Percentiles rank a stretch among this genome's conserved stretches.
Conservation (phyloP, 1,139 yeast genomes). For the Magnusiomyces ingens region DNA sequence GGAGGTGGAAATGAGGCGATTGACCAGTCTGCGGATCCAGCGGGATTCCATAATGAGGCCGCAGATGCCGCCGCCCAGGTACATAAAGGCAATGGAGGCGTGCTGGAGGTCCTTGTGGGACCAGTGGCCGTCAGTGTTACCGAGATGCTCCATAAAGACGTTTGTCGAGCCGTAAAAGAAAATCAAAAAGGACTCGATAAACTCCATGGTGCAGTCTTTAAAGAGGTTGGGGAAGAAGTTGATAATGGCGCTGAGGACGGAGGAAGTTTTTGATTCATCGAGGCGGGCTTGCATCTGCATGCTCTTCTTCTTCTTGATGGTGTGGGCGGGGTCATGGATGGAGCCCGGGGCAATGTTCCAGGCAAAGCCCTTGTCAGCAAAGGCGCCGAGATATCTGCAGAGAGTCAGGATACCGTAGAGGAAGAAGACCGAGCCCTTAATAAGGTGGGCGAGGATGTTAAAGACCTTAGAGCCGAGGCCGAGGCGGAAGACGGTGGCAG, state of each 20-base stretch:
- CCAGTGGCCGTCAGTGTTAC: slow-evolving; percentile 72
- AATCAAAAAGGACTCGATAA: slow-evolving; percentile 69
- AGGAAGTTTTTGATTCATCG: background rate
- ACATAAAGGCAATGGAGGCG: slow-evolving; percentile 91
- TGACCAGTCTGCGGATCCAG: slow-evolving; percentile 33
- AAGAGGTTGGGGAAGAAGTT: background rate
- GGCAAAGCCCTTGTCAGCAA: slow-evolving; percentile 72
- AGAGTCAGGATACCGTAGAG: slow-evolving; percentile 67
- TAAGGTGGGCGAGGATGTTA: slow-evolving; percentile 86
- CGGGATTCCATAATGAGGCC: slow-evolving; percentile 73
- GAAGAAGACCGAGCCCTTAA: slow-evolving; percentile 89
- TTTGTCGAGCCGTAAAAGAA: slow-evolving; percentile 85
- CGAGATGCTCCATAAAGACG: slow-evolving; percentile 81
- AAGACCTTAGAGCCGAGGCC: slow-evolving; percentile 65
- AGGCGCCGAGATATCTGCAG: slow-evolving; percentile 82
- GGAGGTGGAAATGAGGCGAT: slow-evolving; percentile 13
- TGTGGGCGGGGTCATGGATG: slow-evolving; percentile 7
- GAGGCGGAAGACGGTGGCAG: slow-evolving; percentile 62
- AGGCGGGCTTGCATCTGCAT: slow-evolving; percentile 1
- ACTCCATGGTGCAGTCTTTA: slow-evolving; percentile 61
- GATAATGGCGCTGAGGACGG: background rate
- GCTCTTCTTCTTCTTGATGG: slow-evolving; percentile 1
- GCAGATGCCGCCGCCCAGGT: slow-evolving; percentile 84
- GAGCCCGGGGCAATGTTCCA: slow-evolving; percentile 60
- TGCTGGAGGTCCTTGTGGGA: slow-evolving; percentile 91